Evolutionary conservation across 129 eudicot genomes (phyloP).

Genomic region (Glebionis coronaria): DNA sequence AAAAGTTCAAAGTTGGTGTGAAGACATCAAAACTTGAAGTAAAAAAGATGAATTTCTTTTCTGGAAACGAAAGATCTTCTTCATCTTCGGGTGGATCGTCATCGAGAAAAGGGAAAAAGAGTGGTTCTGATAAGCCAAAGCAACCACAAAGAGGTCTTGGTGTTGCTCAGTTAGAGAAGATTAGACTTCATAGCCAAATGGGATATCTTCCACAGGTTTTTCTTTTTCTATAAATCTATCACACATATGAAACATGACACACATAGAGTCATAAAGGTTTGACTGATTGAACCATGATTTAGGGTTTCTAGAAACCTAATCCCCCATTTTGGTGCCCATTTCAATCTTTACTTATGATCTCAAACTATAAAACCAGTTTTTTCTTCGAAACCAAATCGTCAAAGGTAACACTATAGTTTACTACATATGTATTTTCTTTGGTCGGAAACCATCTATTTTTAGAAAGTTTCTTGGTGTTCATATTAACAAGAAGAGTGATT

Average conservation of each 20-base stretch:
- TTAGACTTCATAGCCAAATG: slow-evolving; percentile 72
- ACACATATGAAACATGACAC: not conserved
- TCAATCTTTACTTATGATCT: too few species aligned
- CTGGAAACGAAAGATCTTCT: slow-evolving; percentile 40
- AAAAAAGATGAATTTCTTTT: slow-evolving; percentile 45
- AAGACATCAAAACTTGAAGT: not conserved
- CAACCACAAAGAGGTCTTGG: slow-evolving; percentile 93
- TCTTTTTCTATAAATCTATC: not conserved
- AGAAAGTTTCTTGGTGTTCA: too few species aligned
- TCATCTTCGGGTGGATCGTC: slow-evolving; percentile 18
- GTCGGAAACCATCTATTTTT: too few species aligned
- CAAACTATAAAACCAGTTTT: too few species aligned
- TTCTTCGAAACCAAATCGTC: too few species aligned
- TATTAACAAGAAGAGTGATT: too few species aligned
- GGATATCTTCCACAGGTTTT: slow-evolving; percentile 34
- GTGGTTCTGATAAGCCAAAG: slow-evolving; percentile 53
- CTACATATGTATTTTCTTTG: too few species aligned
- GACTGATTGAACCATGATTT: too few species aligned
- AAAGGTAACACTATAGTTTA: too few species aligned
- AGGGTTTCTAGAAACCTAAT: too few species aligned
- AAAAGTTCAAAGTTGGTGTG: slow-evolving; percentile 9
- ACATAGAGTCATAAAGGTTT: not conserved
- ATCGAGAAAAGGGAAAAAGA: slow-evolving; percentile 47
- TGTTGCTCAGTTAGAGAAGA: slow-evolving; percentile 91
- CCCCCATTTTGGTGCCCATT: too few species aligned